Conservation (phyloP, 192 early-diverging fungal species). For the Linnemannia exigua region DNA sequence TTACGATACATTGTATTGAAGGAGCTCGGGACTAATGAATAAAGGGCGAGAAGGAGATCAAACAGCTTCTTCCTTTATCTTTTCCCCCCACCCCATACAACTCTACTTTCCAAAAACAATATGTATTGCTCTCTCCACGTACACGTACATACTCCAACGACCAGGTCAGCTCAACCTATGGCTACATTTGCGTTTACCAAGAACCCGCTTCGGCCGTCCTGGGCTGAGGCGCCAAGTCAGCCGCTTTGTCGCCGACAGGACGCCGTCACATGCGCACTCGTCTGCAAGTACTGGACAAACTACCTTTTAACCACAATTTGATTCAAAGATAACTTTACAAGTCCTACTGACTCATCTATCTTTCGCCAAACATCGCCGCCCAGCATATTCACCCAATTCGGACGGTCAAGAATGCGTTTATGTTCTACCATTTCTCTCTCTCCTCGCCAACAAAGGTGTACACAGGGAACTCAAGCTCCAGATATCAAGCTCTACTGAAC, state of each 20-base stretch:
- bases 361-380: background rate
- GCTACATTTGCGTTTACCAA: no score
- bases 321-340: conserved; percentile 6
- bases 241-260: background rate
- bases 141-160: no score
- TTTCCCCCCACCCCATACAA: background rate
- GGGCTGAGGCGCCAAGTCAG: background rate
- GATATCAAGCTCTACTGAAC: background rate
- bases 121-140: no score
- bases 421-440: no score
- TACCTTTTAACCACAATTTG: background rate
- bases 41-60: background rate
- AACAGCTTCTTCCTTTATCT: background rate
- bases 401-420: background rate
- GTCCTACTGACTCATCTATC: background rate
- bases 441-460: background rate
- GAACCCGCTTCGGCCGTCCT: background rate
- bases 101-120: no score
- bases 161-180: no score
- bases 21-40: background rate
- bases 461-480: background rate
- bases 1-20: background rate
- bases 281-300: background rate
- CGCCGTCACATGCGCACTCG: background rate
- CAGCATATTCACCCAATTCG: conserved; percentile 16